Evolutionary conservation across 495 filamentous ascomycete species (phyloP).

Genomic region (Aspergillus affinis): DNA sequence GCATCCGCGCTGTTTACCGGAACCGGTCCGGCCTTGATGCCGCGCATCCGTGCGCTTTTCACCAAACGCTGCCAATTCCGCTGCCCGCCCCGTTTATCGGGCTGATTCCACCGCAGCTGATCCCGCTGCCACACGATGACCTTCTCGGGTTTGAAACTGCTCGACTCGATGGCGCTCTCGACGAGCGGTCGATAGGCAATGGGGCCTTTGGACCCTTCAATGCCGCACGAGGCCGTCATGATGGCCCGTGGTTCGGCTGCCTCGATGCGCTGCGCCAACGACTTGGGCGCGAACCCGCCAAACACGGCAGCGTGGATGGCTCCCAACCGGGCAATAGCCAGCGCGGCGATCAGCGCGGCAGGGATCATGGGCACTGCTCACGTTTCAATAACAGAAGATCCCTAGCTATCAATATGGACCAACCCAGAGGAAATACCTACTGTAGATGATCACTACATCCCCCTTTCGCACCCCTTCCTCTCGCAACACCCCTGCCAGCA

Average conservation of each 20-base stretch:
- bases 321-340: constrained; percentile 78
- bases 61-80: constrained; percentile 78
- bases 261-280: constrained; percentile 87
- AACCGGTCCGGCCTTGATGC: constrained; percentile 66
- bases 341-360: constrained; percentile 77
- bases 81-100: constrained; percentile 64
- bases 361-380: constrained; percentile 91
- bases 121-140: constrained; percentile 79
- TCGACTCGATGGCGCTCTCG: constrained; percentile 60
- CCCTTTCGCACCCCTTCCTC: constrained; percentile 83
- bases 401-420: background rate
- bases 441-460: constrained; percentile 92
- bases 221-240: constrained; percentile 88
- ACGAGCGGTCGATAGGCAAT: constrained; percentile 70
- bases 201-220: constrained; percentile 80
- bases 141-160: constrained; percentile 61
- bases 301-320: constrained; percentile 92
- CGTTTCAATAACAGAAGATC: background rate
- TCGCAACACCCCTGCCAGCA: constrained; percentile 75
- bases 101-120: constrained; percentile 67
- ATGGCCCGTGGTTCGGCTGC: constrained; percentile 72
- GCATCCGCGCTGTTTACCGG: constrained; percentile 74
- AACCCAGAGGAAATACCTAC: constrained; percentile 44
- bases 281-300: constrained; percentile 79
- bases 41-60: constrained; percentile 61